Evolutionary conservation across 768 basidiomycete species (phyloP).

Genomic region (Chlorophyllum brunneum): DNA sequence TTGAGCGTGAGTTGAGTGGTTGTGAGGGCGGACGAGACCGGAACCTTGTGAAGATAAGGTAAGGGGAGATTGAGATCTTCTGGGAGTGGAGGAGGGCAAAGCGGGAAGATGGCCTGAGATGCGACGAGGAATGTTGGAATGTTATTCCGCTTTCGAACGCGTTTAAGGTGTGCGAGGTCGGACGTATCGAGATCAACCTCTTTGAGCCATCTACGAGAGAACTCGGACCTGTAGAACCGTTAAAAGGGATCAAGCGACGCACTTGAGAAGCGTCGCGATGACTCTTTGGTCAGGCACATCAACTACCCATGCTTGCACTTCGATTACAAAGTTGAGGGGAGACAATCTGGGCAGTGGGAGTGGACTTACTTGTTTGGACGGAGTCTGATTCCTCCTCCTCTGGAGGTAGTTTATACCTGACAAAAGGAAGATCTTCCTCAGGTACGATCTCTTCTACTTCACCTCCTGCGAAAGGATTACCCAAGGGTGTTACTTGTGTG

Average conservation of each 20-base stretch:
- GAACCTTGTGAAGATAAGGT: constrained; percentile 62
- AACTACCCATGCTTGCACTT: constrained; percentile 76
- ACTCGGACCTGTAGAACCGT: not conserved
- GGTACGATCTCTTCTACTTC: constrained; percentile 45
- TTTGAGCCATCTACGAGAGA: constrained; percentile 60
- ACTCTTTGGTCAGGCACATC: constrained; percentile 61
- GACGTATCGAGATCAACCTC: constrained; percentile 55
- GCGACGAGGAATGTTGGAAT: constrained; percentile 54
- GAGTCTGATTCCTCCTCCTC: constrained; percentile 60
- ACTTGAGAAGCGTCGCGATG: constrained; percentile 65
- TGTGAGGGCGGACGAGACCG: constrained; percentile 65
- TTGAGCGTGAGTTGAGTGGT: constrained; percentile 61
- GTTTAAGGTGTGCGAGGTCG: constrained; percentile 71
- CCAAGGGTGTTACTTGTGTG: not conserved
- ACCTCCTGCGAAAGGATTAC: constrained; percentile 30
- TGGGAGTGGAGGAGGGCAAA: constrained; percentile 48
- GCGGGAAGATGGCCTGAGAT: constrained; percentile 21
- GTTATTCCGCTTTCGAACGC: constrained; percentile 54
- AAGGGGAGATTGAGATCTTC: constrained; percentile 36
- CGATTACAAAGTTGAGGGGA: constrained; percentile 1
- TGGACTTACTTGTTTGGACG: constrained; percentile 50
- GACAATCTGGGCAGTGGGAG: not conserved
- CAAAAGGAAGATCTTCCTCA: constrained; percentile 65
- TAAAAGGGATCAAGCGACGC: constrained; percentile 12
- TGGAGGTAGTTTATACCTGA: constrained; percentile 51